Evolutionary conservation across 352 stramenopile genomes (phyloP).

Genomic region (Chrysophaeum taylorii): DNA sequence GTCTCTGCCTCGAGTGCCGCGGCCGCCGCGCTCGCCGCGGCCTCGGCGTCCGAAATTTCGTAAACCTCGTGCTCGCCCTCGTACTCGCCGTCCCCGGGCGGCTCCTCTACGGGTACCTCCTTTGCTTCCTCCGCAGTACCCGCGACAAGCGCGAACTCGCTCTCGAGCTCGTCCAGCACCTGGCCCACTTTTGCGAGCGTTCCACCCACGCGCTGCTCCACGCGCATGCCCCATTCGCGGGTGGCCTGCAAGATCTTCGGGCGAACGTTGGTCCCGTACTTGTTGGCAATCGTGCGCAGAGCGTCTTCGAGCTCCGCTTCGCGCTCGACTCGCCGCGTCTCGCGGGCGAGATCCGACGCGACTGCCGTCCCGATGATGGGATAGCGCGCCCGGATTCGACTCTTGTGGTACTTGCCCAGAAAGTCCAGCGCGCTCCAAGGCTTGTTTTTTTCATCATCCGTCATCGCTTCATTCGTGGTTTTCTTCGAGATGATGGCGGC

Average conservation of each 20-base stretch:
- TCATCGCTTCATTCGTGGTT: too few species aligned
- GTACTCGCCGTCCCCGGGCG: constrained; percentile 1
- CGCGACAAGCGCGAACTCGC: background rate
- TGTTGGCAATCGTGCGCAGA: background rate
- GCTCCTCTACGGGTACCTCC: too few species aligned
- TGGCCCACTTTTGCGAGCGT: background rate
- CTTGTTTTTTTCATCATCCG: background rate
- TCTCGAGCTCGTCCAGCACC: background rate
- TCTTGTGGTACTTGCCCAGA: constrained; percentile 8
- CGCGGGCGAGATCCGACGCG: background rate
- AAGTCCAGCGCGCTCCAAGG: background rate
- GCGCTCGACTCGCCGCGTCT: background rate
- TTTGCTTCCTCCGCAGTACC: too few species aligned
- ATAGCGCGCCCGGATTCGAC: background rate
- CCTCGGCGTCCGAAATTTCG: background rate
- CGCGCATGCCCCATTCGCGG: background rate
- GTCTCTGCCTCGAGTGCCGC: background rate
- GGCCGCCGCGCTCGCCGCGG: background rate
- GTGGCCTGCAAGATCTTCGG: background rate
- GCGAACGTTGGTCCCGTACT: background rate
- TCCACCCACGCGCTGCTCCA: background rate
- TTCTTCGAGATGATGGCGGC: too few species aligned
- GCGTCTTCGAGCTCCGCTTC: background rate
- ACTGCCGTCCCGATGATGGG: background rate
- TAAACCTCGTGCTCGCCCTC: background rate